These are phyloP conservation scores for Agaricus sinodeliciosus DNA, from an alignment of 768 basidiomycete species.

Conservation along the genomic window DNA sequence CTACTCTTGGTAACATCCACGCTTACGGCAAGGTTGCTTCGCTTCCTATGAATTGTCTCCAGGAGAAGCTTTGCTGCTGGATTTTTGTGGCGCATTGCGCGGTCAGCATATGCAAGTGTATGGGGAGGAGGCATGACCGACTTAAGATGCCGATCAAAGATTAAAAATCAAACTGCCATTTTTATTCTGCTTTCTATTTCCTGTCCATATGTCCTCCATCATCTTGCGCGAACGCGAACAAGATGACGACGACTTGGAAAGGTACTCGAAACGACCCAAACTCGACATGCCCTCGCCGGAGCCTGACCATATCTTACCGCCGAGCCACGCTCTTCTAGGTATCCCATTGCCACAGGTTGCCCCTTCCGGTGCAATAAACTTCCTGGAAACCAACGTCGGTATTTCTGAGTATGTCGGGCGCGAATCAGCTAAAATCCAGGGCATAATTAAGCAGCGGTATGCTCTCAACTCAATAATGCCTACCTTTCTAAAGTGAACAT, in stretches of 20 bases:
- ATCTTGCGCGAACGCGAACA: slow-evolving; percentile 46
- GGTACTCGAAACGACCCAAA: slow-evolving; percentile 38
- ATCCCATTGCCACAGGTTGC: slow-evolving; percentile 43
- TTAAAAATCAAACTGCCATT: not conserved
- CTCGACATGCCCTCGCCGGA: slow-evolving; percentile 21
- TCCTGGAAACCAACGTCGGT: slow-evolving; percentile 79
- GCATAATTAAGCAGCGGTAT: slow-evolving; percentile 96
- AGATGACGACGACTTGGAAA: slow-evolving; percentile 36
- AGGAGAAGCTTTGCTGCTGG: slow-evolving; percentile 76
- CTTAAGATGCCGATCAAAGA: slow-evolving; percentile 11
- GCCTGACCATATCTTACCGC: slow-evolving; percentile 47
- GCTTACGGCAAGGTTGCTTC: slow-evolving; percentile 89
- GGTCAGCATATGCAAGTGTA: slow-evolving; percentile 52
- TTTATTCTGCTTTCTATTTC: not conserved
- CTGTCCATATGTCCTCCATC: slow-evolving; percentile 25
- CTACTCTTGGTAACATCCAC: slow-evolving; percentile 83
- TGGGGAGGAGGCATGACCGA: slow-evolving; percentile 28
- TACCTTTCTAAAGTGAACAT: slow-evolving; percentile 2
- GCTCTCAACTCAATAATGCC: slow-evolving; percentile 15
- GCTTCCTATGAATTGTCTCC: slow-evolving; percentile 78
- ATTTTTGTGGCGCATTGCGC: slow-evolving; percentile 55
- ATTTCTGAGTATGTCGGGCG: slow-evolving; percentile 81
- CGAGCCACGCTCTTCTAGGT: slow-evolving; percentile 67
- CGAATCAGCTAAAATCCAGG: slow-evolving; percentile 67
- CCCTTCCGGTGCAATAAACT: slow-evolving; percentile 47